phyloP scores from a whole-genome alignment of 176 grass and related monocot genomes.

The barley (Hordeum vulgare) region MorexV3_pseudomolecules_assembly NC_058522.1:56240537-56241036 shows the following conservation, averaged over 20 bases:
- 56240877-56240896: constrained; percentile 2
- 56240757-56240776: constrained; percentile 8
- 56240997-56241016: not conserved
- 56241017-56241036: constrained; percentile 14
- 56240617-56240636: constrained; percentile 44
- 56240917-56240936: constrained; percentile 18
- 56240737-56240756: not conserved
- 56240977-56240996: constrained; percentile 34
- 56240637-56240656: constrained; percentile 38
- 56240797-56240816: constrained; percentile 1
- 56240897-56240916: not conserved
- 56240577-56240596: constrained; percentile 34
- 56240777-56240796: constrained; percentile 18
- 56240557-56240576: constrained; percentile 33
- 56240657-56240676: constrained; percentile 3
- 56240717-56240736: not conserved
- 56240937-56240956: constrained; percentile 17
- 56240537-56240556: constrained; percentile 17
- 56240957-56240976: constrained; percentile 34
- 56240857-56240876: constrained; percentile 13
- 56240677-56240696: not conserved
- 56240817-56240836: not conserved
- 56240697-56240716: not conserved
- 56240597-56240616: not conserved
- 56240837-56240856: constrained; percentile 5